Conservation (phyloP, 306 rosid genomes). For the Abrus pulchellus region DNA sequence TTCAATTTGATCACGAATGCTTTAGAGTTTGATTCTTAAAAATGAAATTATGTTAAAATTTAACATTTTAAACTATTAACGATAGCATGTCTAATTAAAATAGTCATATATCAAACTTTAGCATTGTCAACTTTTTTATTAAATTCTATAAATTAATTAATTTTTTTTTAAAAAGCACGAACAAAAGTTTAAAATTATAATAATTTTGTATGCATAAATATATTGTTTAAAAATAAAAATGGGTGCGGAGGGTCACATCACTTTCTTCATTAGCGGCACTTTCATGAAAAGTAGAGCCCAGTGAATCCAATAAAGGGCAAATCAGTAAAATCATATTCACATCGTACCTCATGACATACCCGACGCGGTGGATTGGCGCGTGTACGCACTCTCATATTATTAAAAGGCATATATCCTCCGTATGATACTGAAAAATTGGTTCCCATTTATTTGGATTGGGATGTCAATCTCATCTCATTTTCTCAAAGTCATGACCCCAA, state of each 20-base stretch:
- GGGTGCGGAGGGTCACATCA: constrained; percentile 43
- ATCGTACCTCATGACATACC: too few relatives aligned
- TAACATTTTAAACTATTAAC: too few relatives aligned
- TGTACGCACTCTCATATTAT: constrained; percentile 28
- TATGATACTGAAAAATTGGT: neutral
- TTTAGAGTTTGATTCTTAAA: too few relatives aligned
- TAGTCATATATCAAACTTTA: too few relatives aligned
- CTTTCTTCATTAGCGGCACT: constrained; percentile 48
- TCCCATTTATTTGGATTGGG: constrained; percentile 28
- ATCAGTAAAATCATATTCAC: constrained; percentile 27
- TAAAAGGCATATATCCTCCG: neutral
- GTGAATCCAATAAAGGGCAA: constrained; percentile 45
- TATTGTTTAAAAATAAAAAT: neutral
- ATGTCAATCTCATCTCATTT: neutral
- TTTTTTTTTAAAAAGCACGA: too few relatives aligned
- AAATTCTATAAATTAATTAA: too few relatives aligned
- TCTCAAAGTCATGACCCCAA: neutral
- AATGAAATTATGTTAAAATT: too few relatives aligned
- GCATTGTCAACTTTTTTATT: too few relatives aligned
- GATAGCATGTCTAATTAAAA: too few relatives aligned
- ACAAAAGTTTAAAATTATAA: too few relatives aligned
- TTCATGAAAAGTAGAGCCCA: constrained; percentile 57
- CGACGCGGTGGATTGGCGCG: neutral
- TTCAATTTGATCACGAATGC: too few relatives aligned
- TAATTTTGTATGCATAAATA: too few relatives aligned